Evolutionary conservation across 805 yeast genomes (phyloP).

Genomic region (Sungouiozyma ichnusensis): DNA sequence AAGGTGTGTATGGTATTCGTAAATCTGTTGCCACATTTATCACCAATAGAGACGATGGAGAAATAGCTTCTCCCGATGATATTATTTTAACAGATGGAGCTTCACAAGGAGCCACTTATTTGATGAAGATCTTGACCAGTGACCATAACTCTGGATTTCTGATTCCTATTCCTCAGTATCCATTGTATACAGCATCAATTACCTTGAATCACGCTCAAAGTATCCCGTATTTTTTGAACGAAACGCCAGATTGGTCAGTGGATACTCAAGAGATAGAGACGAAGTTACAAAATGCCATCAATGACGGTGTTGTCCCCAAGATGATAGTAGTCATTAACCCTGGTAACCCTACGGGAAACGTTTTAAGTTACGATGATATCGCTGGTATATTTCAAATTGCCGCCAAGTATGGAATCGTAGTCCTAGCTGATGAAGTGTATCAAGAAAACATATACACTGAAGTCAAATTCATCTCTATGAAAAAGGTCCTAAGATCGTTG

Average conservation of each 20-base stretch:
- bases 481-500: conserved; percentile 60
- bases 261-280: conserved; percentile 53
- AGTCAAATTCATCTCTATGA: conserved; percentile 67
- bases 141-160: conserved; percentile 65
- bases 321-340: conserved; percentile 92
- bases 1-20: conserved; percentile 69
- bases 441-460: conserved; percentile 74
- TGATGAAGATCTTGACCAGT: conserved; percentile 58
- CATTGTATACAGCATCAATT: conserved; percentile 86
- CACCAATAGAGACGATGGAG: conserved; percentile 69
- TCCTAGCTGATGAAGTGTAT: conserved; percentile 96
- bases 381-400: conserved; percentile 65
- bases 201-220: conserved; percentile 72
- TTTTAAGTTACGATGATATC: conserved; percentile 55
- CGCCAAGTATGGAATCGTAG: conserved; percentile 71
- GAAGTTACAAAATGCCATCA: conserved; percentile 38
- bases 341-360: conserved; percentile 95
- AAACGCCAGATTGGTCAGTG: conserved; percentile 73
- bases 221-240: conserved; percentile 79
- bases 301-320: conserved; percentile 52
- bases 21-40: conserved; percentile 75
- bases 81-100: conserved; percentile 91
- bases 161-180: conserved; percentile 97
- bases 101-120: conserved; percentile 77
- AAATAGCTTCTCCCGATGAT: conserved; percentile 50